Evolutionary conservation across 108 stramenopile species (phyloP).

Genomic region (Cyclotella sp.): DNA sequence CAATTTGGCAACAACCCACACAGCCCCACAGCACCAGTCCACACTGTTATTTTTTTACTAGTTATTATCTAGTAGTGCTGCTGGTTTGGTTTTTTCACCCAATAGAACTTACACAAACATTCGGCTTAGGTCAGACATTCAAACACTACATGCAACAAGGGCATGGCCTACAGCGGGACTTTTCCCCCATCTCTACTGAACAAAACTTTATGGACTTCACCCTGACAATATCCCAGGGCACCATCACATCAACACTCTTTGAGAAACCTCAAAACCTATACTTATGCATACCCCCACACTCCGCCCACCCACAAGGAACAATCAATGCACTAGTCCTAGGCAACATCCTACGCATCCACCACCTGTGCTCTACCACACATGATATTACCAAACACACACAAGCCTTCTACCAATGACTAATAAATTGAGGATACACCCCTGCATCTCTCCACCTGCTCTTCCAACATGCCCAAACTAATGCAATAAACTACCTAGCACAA

Average conservation of each 20-base stretch:
- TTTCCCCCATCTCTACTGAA: not conserved
- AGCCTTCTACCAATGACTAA: conserved; percentile 29
- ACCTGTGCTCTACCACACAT: conserved; percentile 3
- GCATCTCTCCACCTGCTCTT: conserved; percentile 25
- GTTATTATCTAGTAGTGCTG: no score
- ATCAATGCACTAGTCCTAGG: conserved; percentile 20
- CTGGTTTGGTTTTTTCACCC: no score
- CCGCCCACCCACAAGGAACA: conserved; percentile 24
- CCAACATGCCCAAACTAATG: conserved; percentile 32
- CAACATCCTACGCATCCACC: conserved; percentile 23
- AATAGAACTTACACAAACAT: no score
- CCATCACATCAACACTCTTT: conserved; percentile 12
- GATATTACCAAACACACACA: conserved; percentile 11
- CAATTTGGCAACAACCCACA: no score
- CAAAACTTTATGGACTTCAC: conserved; percentile 33
- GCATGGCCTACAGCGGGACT: conserved; percentile 15
- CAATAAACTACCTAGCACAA: no score
- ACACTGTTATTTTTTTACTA: no score
- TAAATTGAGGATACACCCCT: conserved; percentile 22
- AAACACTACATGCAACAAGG: not conserved
- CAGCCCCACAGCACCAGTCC: no score
- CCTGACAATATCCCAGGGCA: not conserved
- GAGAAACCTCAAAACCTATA: conserved; percentile 27
- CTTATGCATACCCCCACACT: conserved; percentile 32
- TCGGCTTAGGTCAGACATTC: no score